Evolutionary conservation across 768 basidiomycete genomes (phyloP).

Genomic region (Nevesoporus exiguus): DNA sequence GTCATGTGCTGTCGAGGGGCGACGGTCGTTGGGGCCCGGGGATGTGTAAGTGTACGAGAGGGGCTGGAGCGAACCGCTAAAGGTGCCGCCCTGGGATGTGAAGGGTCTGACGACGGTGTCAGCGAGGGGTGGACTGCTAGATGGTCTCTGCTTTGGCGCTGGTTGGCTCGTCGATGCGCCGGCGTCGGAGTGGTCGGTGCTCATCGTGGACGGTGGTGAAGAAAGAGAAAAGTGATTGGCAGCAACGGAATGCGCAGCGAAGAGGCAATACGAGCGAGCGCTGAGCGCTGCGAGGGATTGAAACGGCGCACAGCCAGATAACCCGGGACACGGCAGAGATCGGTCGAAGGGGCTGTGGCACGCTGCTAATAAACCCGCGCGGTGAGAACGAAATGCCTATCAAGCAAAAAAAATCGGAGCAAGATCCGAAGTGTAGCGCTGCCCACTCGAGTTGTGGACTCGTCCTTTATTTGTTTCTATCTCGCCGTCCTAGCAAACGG

Average conservation of each 20-base stretch:
- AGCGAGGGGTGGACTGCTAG: constrained; percentile 21
- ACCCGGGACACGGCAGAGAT: not conserved
- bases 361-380: too few species aligned
- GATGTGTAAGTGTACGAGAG: constrained; percentile 5
- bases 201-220: not conserved
- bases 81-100: constrained; percentile 26
- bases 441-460: not conserved
- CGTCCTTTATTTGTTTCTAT: not conserved
- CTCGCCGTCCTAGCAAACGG: too few species aligned
- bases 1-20: constrained; percentile 15
- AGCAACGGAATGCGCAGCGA: not conserved
- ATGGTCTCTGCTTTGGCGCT: not conserved
- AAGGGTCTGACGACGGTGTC: constrained; percentile 28
- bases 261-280: not conserved
- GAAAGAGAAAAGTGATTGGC: not conserved
- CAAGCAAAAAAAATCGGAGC: not conserved
- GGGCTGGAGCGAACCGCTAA: constrained; percentile 7
- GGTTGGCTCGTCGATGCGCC: not conserved
- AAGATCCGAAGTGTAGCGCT: not conserved
- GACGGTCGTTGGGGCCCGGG: constrained; percentile 13
- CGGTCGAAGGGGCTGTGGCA: not conserved
- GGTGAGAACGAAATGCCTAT: not conserved
- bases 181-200: not conserved
- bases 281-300: not conserved
- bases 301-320: not conserved